A percentile compares a stretch with the other conserved stretches of the same genome.
phyloP scores from a whole-genome alignment of 371 early-diverging fungal species.

The Blastocladiella emersonii region DNA sequence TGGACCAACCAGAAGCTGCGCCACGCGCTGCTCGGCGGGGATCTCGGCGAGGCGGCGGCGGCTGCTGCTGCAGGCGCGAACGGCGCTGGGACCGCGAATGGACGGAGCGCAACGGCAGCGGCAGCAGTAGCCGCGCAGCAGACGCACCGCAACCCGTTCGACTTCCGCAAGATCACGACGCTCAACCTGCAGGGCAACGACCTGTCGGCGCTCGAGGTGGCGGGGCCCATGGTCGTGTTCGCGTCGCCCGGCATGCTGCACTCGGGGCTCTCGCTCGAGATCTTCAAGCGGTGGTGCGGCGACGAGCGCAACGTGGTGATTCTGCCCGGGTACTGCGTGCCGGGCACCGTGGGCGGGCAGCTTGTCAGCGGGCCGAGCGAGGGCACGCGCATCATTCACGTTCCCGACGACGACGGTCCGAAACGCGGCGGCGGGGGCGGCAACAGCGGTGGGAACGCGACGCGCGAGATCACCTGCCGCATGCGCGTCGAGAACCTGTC shows the following conservation, averaged over 20 bases:
- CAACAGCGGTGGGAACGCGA: constrained; percentile 3
- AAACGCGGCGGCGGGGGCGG: not conserved
- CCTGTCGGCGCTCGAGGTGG: constrained; percentile 24
- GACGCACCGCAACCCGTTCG: constrained; percentile 71
- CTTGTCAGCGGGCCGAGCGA: constrained; percentile 77
- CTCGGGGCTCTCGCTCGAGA: constrained; percentile 62
- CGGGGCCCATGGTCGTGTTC: constrained; percentile 87
- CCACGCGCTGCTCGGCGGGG: constrained; percentile 45
- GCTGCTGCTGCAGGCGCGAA: not conserved
- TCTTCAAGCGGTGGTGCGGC: constrained; percentile 50
- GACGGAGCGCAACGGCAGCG: too few relatives aligned
- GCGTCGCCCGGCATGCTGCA: constrained; percentile 93
- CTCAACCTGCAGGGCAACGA: constrained; percentile 38
- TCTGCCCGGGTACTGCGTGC: constrained; percentile 62
- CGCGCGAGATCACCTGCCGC: constrained; percentile 66
- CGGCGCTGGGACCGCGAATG: too few relatives aligned
- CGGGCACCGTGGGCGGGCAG: constrained; percentile 90
- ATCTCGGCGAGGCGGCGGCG: not conserved
- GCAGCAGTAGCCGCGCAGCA: not conserved
- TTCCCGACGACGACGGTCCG: not conserved
- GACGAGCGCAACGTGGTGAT: constrained; percentile 33
- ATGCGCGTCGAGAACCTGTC: constrained; percentile 88
- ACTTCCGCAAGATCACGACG: constrained; percentile 80
- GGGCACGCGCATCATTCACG: not conserved
- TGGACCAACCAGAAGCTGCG: constrained; percentile 94